Evolutionary conservation across 2,329 filamentous ascomycete genomes (phyloP), one percentile per base, ranked within the genome.

Genomic region (Xylaria multiplex): DNA sequence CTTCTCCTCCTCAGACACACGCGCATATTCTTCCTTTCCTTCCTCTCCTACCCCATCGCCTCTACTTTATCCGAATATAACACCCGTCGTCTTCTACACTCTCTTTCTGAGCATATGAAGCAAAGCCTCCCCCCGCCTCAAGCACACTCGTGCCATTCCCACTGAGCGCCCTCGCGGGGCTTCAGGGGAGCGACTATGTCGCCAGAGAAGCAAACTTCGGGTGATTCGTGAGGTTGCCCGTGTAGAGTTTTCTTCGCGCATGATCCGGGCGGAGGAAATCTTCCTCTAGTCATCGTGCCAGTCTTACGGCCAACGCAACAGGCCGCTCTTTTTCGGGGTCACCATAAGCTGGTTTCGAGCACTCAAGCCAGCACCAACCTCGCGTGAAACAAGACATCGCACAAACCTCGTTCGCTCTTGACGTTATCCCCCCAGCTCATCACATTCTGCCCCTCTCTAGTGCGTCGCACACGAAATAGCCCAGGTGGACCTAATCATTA

Each of bases 21-120:
- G 24, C 35, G 43, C 43, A 46, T 53, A 24, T n/a, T 30, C 19
- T 45, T n/a, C 19, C 40, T n/a, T 24, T 37, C 49, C 62, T 60
- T 37, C 54, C 35, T 30, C 19, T 49, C 48, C 27, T 27, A 27
- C 27, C 27, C 27, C 27, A 27, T 46, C 40, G 50, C 19, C 46
- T 60, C 50, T 45, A 8, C 11, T 46, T 59, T 19, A 14, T 30
- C 46, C 56, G 59, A 50, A 63, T 32, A 48, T n/a, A 22, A 42
- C 16, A 48, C 35, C 16, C 40, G 16, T 35, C 37, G 27, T 42
- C 48, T 32, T 42, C 48, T 32, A 30, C 52, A 35, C 49, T 49
- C 50, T 59, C 43, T 24, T 24, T 22, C 43, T 32, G 50, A 32
- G 32, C 49, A 43, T 24, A 59, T 59, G 19, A 59, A 46, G 52